Conservation (phyloP, 1,284 basidiomycete species). For the Exobasidium cylindrosporum region DNA sequence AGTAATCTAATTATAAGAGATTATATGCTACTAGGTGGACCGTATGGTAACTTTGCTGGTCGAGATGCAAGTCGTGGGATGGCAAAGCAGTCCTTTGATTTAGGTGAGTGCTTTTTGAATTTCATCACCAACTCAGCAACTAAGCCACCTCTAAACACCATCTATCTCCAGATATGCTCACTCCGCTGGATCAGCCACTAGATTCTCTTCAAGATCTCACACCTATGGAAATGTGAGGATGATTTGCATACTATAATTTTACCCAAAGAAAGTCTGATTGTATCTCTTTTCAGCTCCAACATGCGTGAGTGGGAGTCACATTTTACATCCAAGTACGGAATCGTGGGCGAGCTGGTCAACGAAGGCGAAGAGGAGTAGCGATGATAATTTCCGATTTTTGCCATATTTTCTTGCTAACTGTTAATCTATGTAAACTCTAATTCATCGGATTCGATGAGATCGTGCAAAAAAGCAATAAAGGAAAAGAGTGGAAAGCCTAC, state of each 20-base stretch:
- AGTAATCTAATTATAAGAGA: not conserved
- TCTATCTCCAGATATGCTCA: conserved; percentile 78
- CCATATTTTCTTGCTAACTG: no score
- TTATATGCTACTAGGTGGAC: conserved; percentile 73
- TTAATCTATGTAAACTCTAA: conserved; percentile 16
- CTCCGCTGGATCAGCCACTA: conserved; percentile 76
- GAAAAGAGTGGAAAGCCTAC: conserved; percentile 72
- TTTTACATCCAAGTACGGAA: conserved; percentile 48
- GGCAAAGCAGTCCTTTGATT: conserved; percentile 93
- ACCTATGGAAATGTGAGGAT: conserved; percentile 67
- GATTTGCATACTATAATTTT: no score
- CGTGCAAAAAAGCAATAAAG: conserved; percentile 33
- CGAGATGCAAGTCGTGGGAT: conserved; percentile 89
- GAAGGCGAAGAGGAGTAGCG: conserved; percentile 25
- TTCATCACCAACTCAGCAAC: not conserved
- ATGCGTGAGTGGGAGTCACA: conserved; percentile 27
- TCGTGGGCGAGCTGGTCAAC: conserved; percentile 51
- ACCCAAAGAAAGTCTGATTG: no score
- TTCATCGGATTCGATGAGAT: conserved; percentile 48
- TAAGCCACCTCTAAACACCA: not conserved
- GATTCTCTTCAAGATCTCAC: conserved; percentile 77
- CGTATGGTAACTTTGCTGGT: conserved; percentile 95
- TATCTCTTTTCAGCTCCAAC: not conserved
- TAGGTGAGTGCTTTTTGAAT: conserved; percentile 61
- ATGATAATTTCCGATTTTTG: no score